Evolutionary conservation across 768 basidiomycete species (phyloP), one percentile per base, ranked within the genome.

Genomic region (Sarcomyxa edulis): DNA sequence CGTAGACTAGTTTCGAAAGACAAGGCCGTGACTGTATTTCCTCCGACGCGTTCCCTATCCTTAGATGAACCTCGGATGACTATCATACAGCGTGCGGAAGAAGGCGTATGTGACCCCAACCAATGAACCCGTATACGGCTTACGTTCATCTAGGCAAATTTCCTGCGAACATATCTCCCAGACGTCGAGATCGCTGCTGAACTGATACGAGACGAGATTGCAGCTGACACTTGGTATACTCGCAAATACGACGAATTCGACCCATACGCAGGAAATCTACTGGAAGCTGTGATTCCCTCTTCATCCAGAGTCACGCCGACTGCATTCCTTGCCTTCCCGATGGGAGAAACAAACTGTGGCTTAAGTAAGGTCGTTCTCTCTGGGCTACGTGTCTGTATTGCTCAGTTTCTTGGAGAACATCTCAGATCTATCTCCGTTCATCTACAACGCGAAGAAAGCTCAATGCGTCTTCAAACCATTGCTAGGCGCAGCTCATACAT

Each of bases 121-220:
- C 32, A 2, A 8, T 16, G 14, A 18, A 42, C 7, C 15, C 15
- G 21, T 24, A 8, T 44, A 36, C 30, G 35, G 32, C 24, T 28
- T 26, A 37, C 27, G 12, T 21, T 22, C 32, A 42, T 12, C 23
- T 43, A 91, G 87, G 72, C 82, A 10, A 77, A 80, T 39, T 87
- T 85, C 48, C 65, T 89, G 32, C 76, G 82, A 31, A 79, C 76
- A 4, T 71, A 73, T 55, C 69, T 82, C 38, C 84, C 87, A 1
- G 85, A 89, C 43, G 66, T 82, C 11, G 84, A 88, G 43, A 64
- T 91, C n/a, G 63, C 83, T 6, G 60, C 72, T n/a, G 78, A 85
- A 27, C 59, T 90, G 16, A 66, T 90, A 31, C 58, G 73, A 35
- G 71, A 74, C 19, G 68, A 79, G 40, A 57, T 86, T 14, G 56